Base-by-base conservation (phyloP, 1,139 yeast genomes). In the Sugiyamaella pinicola region DNA sequence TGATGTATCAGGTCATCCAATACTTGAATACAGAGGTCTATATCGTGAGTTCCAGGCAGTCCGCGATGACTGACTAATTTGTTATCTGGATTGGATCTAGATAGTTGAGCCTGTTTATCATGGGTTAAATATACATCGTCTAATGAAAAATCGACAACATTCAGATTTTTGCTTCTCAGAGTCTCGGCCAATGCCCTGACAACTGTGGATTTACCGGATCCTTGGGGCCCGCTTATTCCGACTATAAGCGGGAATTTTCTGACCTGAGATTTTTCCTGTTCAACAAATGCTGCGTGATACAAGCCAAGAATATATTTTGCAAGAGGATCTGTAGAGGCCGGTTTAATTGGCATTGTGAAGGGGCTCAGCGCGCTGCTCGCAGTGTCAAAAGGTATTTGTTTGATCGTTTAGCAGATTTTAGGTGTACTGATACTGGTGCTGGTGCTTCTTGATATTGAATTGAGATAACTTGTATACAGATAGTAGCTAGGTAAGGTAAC, bases 21-120 rank as follows among this genome's bases (percentile, higher is more conserved):
- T n/a, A 70, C 61, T 1, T 62, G 53, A 1, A 55, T n/a, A 4
- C 78, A 72, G 15, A 81, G 61, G 1, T 61, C 62, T 38, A 87
- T 62, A 64, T 93, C 98, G 66, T 93, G 99, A 0, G 99, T 91
- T 0, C 98, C 98, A 0, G 98, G 98, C 28, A 88, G 75, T 0
- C 99, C 99, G 41, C 98, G 73, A 2, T 96, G 96, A 58, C 78
- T 80, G 24, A 87, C 65, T 50, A 89, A 70, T 33, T 70, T 68
- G 65, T 90, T 90, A 4, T 72, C 76, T 1, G 77, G 71, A 19
- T 21, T 21, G 28, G 67, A 58, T 2, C 60, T 43, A 3, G 79
- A 78, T 31, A 89, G 61, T 34, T 62, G 58, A 12, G 55, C 58
- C 64, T 88, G 96, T 18, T 83, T 84, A 3, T 65, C 67, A 63